phyloP scores from a whole-genome alignment of 805 yeast genomes.

The Scheffersomyces spartinae region DNA sequence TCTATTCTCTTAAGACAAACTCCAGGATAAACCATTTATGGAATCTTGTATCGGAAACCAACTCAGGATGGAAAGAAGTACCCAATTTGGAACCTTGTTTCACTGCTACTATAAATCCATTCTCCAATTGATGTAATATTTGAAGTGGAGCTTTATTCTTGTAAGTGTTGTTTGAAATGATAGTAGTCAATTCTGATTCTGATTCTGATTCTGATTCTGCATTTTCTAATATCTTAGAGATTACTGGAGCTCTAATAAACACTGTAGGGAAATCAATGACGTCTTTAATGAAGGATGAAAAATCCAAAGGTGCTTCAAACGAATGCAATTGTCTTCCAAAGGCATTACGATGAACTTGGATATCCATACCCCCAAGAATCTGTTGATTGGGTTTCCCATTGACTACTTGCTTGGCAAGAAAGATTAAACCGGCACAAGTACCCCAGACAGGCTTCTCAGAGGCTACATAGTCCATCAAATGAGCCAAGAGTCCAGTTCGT shows the following conservation, averaged over 20 bases:
- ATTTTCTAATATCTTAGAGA: constrained; percentile 17
- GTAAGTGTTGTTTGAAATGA: constrained; percentile 15
- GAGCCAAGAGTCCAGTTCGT: constrained; percentile 44
- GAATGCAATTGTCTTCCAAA: constrained; percentile 72
- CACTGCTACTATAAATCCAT: constrained; percentile 54
- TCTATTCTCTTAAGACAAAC: constrained; percentile 26
- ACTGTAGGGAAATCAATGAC: constrained; percentile 32
- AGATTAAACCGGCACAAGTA: constrained; percentile 75
- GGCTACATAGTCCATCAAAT: constrained; percentile 40
- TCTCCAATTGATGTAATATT: constrained; percentile 27
- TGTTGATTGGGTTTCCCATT: constrained; percentile 44
- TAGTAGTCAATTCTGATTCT: constrained; percentile 6
- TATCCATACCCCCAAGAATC: constrained; percentile 52
- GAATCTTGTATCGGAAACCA: constrained; percentile 44
- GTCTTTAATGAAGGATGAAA: not conserved
- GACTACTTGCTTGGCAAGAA: constrained; percentile 42
- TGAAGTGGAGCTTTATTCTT: constrained; percentile 20
- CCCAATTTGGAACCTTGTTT: constrained; percentile 57
- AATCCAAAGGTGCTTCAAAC: constrained; percentile 36
- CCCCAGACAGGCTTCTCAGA: constrained; percentile 63
- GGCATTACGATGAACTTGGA: constrained; percentile 58
- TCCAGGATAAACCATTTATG: constrained; percentile 62
- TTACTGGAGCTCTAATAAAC: constrained; percentile 72
- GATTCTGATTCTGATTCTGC: constrained; percentile 4
- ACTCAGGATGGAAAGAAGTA: constrained; percentile 75